Evolutionary conservation across 1,284 basidiomycete species (phyloP), one percentile per base, ranked within the genome.

Genomic region (Trametes versicolor): DNA sequence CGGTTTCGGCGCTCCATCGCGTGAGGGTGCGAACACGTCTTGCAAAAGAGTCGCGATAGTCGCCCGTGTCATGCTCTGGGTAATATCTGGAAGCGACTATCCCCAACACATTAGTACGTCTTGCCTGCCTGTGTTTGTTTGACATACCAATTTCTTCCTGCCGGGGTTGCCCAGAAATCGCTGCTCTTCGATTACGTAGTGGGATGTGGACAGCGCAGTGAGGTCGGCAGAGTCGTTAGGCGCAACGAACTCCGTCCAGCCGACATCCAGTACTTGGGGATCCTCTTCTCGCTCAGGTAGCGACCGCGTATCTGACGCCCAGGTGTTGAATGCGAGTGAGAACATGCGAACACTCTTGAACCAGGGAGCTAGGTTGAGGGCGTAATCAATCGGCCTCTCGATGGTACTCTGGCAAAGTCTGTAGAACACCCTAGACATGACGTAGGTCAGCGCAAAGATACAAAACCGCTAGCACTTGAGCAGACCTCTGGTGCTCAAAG

Each of bases 401-500:
- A 66, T 60, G 27, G 50, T 32, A 8, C 60, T 58, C 54, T 67
- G 66, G 27, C 58, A 67, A 7, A 73, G 58, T 10, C 63, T 64
- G 39, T 70, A 70, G 21, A 72, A 62, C 12, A 72, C 62, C 17
- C 73, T 74, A 25, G 2, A 10, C 34, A 27, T 8, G 49, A 8
- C 23, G 51, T 32, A 15, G 0, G 32, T 41, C 55, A 63, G 62
- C 17, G n/a, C 29, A 49, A 9, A 49, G 43, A 34, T 23, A 19
- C 4, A 34, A 9, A n/a, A 17, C 37, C 23, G 39, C 48, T 23
- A 17, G 27, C 15, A 17, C 10, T 12, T 1, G 10, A 23, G 45
- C 62, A 17, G 27, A 80, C 79, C 79, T 70, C 53, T 76, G 78
- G 41, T 77, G 69, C 55, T 80, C 79, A 57, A 78, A 80, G 2